phyloP scores from a whole-genome alignment of 73 alveolate species.

The Paramecium octaurelia region DNA sequence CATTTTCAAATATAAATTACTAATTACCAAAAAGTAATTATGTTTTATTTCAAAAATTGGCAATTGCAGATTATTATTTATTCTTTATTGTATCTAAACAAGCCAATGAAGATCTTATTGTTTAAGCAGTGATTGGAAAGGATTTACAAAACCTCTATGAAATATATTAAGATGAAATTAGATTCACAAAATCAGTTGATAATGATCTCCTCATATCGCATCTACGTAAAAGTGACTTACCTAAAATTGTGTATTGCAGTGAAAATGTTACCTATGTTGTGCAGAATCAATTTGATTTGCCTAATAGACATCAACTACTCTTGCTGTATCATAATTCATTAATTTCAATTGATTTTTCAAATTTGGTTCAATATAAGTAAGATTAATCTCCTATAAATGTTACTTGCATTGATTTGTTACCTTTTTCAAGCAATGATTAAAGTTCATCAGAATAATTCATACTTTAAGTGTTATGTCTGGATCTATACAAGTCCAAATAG shows the following conservation, averaged over 20 bases:
- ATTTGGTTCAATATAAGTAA: neutral
- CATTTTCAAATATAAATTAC: neutral
- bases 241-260: neutral
- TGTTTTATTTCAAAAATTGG: neutral
- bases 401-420: neutral
- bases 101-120: neutral
- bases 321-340: neutral
- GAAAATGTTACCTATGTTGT: neutral
- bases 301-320: neutral
- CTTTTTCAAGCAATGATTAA: neutral
- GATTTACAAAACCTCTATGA: neutral
- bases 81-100: neutral
- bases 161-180: neutral
- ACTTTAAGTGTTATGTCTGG: neutral
- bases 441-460: neutral
- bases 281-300: neutral
- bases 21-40: neutral
- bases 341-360: neutral
- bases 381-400: conserved; percentile 2
- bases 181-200: neutral
- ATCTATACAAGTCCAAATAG: neutral
- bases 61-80: neutral
- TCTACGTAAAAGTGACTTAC: neutral
- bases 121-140: neutral
- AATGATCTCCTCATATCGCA: neutral